Percentiles rank a stretch among this genome's conserved stretches.
These are phyloP conservation scores for Maudiozyma saulgeensis DNA, from an alignment of 805 yeast species.

Conservation along the genomic window DNA sequence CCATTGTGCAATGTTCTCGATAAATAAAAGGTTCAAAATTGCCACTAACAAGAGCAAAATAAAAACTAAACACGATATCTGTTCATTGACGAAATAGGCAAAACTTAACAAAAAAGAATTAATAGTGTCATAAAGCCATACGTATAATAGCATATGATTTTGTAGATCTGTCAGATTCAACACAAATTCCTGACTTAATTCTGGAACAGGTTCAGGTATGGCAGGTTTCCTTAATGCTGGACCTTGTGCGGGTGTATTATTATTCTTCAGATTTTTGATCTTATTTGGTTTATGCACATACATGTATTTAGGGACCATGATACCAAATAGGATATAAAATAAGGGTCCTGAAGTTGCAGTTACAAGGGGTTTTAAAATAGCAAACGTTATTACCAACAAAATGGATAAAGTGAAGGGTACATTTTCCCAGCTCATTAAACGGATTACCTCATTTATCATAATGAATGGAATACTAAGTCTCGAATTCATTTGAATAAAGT, in stretches of 20 bases:
- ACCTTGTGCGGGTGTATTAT: slow-evolving; percentile 42
- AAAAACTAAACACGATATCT: slow-evolving; percentile 45
- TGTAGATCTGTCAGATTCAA: slow-evolving; percentile 77
- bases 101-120: slow-evolving; percentile 42
- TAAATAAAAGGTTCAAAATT: slow-evolving; percentile 23
- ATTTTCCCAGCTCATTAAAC: slow-evolving; percentile 53
- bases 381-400: slow-evolving; percentile 39
- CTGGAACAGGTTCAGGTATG: slow-evolving; percentile 64
- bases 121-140: slow-evolving; percentile 49
- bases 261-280: slow-evolving; percentile 23
- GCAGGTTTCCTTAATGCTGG: slow-evolving; percentile 41
- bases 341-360: slow-evolving; percentile 46
- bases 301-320: slow-evolving; percentile 60
- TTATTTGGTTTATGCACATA: slow-evolving; percentile 55
- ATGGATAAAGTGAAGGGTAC: slow-evolving; percentile 54
- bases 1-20: slow-evolving; percentile 20
- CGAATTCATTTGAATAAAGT: slow-evolving; percentile 53
- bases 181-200: slow-evolving; percentile 67
- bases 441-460: slow-evolving; percentile 45
- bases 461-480: slow-evolving; percentile 55
- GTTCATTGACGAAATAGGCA: slow-evolving; percentile 56
- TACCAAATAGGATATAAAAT: slow-evolving; percentile 40
- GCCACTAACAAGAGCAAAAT: slow-evolving; percentile 30
- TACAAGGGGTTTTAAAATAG: slow-evolving; percentile 52
- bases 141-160: slow-evolving; percentile 64